phyloP scores from a whole-genome alignment of 805 yeast species.

The Pichia membranifaciens region DNA sequence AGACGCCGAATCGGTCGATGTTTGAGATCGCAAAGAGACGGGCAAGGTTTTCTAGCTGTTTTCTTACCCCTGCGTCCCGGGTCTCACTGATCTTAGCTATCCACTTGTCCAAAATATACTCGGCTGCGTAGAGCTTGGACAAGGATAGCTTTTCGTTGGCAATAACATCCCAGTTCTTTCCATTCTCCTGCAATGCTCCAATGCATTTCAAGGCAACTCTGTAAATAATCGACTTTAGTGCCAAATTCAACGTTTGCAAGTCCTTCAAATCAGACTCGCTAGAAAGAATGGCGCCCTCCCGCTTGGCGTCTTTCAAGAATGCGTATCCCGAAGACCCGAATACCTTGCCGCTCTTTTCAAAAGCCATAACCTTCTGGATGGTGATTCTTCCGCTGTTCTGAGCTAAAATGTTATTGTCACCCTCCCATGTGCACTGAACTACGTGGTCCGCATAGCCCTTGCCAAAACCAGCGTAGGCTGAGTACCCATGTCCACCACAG shows the following conservation, averaged over 20 bases:
- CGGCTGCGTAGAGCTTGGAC: constrained; percentile 47
- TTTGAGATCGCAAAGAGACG: constrained; percentile 58
- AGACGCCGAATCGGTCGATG: constrained; percentile 65
- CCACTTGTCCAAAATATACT: constrained; percentile 40
- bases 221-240: constrained; percentile 37
- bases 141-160: constrained; percentile 41
- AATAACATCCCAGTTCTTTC: constrained; percentile 40
- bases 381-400: constrained; percentile 80
- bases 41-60: constrained; percentile 48
- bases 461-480: constrained; percentile 87
- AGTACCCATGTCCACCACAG: constrained; percentile 96
- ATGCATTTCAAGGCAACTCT: constrained; percentile 34
- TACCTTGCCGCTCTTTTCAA: constrained; percentile 35
- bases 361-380: constrained; percentile 41
- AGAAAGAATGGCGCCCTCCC: constrained; percentile 30
- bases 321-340: constrained; percentile 30
- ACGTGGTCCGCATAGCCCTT: constrained; percentile 89
- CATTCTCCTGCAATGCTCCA: constrained; percentile 29
- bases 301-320: constrained; percentile 27
- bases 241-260: constrained; percentile 30
- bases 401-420: constrained; percentile 85
- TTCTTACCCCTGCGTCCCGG: constrained; percentile 31
- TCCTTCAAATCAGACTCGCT: constrained; percentile 26
- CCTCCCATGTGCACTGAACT: constrained; percentile 99
- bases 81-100: constrained; percentile 15